Conservation (phyloP, 371 early-diverging fungal species). For the Mortierella polycephala region DNA sequence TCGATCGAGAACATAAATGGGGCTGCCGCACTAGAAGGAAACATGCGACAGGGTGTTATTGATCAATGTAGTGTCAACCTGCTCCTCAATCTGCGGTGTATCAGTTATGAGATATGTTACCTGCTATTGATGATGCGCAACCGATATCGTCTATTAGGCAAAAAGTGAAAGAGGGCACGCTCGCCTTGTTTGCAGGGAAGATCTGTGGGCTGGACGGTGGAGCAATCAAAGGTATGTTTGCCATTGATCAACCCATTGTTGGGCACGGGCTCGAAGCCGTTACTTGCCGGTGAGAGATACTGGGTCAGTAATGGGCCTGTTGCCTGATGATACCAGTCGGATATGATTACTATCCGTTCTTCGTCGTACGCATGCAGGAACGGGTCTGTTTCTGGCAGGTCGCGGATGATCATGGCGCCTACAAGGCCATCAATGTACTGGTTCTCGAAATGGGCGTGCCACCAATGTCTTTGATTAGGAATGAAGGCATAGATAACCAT, state of each 20-base stretch:
- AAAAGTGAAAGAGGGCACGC: conserved; percentile 34
- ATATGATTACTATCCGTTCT: conserved; percentile 44
- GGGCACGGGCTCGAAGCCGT: conserved; percentile 41
- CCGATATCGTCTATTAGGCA: conserved; percentile 46
- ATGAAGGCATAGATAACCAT: too few species aligned
- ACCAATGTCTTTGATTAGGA: conserved; percentile 51
- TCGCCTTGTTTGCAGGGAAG: conserved; percentile 28
- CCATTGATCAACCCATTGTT: conserved; percentile 55
- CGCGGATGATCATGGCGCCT: conserved; percentile 47
- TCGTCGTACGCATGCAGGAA: conserved; percentile 52
- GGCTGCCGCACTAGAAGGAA: conserved; percentile 39
- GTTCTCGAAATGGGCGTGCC: conserved; percentile 77
- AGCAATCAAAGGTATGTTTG: conserved; percentile 42
- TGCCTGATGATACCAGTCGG: conserved; percentile 51
- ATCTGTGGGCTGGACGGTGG: conserved; percentile 37
- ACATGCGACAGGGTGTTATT: neutral
- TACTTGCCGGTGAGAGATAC: conserved; percentile 27
- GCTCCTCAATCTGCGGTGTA: neutral
- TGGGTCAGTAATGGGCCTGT: conserved; percentile 32
- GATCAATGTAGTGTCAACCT: neutral
- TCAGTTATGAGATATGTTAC: conserved; percentile 11
- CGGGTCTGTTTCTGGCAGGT: conserved; percentile 44
- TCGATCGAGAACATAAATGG: conserved; percentile 55
- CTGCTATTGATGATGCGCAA: conserved; percentile 49
- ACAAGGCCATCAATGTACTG: conserved; percentile 86